Conservation (phyloP, 768 basidiomycete genomes). For the Lyophyllum semitale region DNA sequence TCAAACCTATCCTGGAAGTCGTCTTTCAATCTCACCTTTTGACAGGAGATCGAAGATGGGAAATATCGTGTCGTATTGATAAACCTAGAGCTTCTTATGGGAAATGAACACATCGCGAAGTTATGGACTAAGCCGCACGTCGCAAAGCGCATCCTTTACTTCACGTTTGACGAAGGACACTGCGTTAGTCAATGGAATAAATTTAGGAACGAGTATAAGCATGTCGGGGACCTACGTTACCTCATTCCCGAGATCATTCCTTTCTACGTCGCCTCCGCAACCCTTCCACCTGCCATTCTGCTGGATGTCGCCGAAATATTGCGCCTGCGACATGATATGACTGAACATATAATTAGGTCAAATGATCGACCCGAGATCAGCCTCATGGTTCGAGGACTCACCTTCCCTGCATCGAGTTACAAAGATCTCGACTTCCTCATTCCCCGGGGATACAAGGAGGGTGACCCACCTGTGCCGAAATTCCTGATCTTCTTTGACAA, state of each 20-base stretch:
- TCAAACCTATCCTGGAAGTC: not conserved
- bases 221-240: not conserved
- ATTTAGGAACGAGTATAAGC: not conserved
- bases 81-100: conserved; percentile 23
- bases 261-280: not conserved
- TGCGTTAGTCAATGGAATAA: conserved; percentile 10
- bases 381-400: conserved; percentile 5
- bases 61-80: not conserved
- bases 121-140: conserved; percentile 18
- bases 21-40: not conserved
- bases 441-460: not conserved
- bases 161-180: conserved; percentile 11
- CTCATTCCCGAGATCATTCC: not conserved
- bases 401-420: not conserved
- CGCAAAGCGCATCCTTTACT: conserved; percentile 4
- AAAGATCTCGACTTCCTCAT: not conserved
- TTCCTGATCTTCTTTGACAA: conserved; percentile 10
- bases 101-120: conserved; percentile 8
- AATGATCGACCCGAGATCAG: conserved; percentile 4
- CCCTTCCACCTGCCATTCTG: too few relatives aligned
- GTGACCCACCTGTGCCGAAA: not conserved
- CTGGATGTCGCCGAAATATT: not conserved
- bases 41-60: not conserved
- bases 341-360: not conserved
- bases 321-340: not conserved